Conservation (phyloP, 768 basidiomycete species). For the Kockovaella imperatae region DNA sequence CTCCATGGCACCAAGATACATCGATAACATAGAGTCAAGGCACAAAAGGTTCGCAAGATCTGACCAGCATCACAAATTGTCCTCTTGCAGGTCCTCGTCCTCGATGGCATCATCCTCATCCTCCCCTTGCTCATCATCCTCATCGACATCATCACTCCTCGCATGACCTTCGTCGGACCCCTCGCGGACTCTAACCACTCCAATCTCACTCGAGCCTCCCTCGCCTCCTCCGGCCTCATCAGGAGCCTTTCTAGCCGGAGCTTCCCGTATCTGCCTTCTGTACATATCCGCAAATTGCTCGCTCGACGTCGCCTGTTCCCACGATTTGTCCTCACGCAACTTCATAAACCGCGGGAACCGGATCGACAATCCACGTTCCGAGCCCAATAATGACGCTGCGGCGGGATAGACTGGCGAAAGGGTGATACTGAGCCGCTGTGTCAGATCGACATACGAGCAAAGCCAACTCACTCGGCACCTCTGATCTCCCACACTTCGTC, state of each 20-base stretch:
- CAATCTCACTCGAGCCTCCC: slow-evolving; percentile 43
- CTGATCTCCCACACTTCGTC: slow-evolving; percentile 67
- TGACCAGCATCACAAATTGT: background rate
- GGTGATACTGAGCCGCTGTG: slow-evolving; percentile 50
- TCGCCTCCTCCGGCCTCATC: slow-evolving; percentile 31
- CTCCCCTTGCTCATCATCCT: slow-evolving; percentile 27
- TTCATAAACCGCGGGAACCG: slow-evolving; percentile 83
- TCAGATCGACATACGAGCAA: background rate
- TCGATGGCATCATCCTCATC: slow-evolving; percentile 6
- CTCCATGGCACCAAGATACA: background rate
- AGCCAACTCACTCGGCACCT: slow-evolving; percentile 46
- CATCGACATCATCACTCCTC: slow-evolving; percentile 43
- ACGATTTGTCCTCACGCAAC: slow-evolving; percentile 62
- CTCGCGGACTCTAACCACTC: slow-evolving; percentile 46
- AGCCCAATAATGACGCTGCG: slow-evolving; percentile 57
- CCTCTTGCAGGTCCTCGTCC: slow-evolving; percentile 1
- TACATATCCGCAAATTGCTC: slow-evolving; percentile 65
- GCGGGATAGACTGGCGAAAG: slow-evolving; percentile 78
- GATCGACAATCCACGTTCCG: slow-evolving; percentile 64
- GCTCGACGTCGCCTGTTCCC: slow-evolving; percentile 65
- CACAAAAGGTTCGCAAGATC: background rate
- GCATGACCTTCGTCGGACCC: slow-evolving; percentile 49
- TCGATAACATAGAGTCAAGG: background rate
- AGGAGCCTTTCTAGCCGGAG: slow-evolving; percentile 30
- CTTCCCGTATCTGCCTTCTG: slow-evolving; percentile 50